Evolutionary conservation across 2,329 filamentous ascomycete genomes (phyloP).

Genomic region (Trichocomaceae sp.): DNA sequence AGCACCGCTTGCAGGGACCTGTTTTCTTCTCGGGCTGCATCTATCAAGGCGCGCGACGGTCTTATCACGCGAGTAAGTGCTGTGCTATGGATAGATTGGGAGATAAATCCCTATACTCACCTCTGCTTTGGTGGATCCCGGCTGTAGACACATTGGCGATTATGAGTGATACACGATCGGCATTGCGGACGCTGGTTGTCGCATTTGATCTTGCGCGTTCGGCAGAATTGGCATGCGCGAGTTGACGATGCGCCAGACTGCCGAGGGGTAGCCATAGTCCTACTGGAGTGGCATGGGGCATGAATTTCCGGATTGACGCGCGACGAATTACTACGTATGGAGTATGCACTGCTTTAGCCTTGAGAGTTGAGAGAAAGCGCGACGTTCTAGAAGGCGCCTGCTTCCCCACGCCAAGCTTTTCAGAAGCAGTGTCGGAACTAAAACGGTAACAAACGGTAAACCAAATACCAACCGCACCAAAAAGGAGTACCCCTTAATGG

Average conservation of each 20-base stretch:
- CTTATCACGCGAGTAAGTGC: slow-evolving; percentile 3
- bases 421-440: no score
- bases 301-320: no score
- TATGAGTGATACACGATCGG: slow-evolving; percentile 25
- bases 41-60: slow-evolving; percentile 1
- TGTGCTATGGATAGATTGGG: neutral
- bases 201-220: slow-evolving; percentile 30
- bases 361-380: no score
- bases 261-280: neutral
- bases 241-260: neutral
- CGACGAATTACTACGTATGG: no score
- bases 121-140: slow-evolving; percentile 17
- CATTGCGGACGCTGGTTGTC: slow-evolving; percentile 30
- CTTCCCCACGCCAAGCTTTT: neutral
- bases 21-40: slow-evolving; percentile 1
- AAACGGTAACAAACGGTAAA: no score
- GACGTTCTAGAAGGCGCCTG: neutral
- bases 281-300: neutral
- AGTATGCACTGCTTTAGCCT: no score
- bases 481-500: no score
- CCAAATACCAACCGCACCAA: no score
- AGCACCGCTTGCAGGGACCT: slow-evolving; percentile 4
- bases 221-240: slow-evolving; percentile 31
- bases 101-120: neutral
- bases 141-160: slow-evolving; percentile 18